phyloP scores from a whole-genome alignment of 805 yeast genomes.

The Pichia cephalocereana region DNA sequence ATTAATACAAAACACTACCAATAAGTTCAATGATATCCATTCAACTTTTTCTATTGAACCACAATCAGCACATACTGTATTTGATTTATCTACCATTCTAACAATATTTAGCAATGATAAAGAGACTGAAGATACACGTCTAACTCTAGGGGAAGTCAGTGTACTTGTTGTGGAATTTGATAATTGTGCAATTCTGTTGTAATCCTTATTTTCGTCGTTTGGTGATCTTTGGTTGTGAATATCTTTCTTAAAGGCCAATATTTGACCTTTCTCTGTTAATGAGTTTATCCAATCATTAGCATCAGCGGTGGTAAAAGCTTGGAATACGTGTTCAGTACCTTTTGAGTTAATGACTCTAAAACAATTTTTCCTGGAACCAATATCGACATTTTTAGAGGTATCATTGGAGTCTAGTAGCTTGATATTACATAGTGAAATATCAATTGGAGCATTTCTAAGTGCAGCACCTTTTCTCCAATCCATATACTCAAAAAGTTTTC shows the following conservation, averaged over 20 bases:
- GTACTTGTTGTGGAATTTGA: neutral
- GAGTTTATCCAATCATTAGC: constrained; percentile 59
- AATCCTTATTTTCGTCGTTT: neutral
- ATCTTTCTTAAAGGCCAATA: constrained; percentile 17
- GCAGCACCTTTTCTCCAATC: constrained; percentile 71
- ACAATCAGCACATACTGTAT: constrained; percentile 73
- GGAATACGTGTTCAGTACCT: constrained; percentile 60
- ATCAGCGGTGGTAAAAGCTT: constrained; percentile 63
- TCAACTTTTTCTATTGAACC: constrained; percentile 56
- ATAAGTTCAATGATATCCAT: constrained; percentile 75
- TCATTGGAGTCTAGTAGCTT: constrained; percentile 35
- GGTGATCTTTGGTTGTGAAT: neutral
- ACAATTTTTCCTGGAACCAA: constrained; percentile 46
- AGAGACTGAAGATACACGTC: constrained; percentile 29
- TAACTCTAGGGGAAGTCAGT: constrained; percentile 9
- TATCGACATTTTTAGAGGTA: constrained; percentile 29
- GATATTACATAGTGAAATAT: constrained; percentile 57
- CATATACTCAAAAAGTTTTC: constrained; percentile 58
- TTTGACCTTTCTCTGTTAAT: constrained; percentile 44
- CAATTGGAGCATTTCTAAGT: constrained; percentile 58
- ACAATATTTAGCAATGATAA: constrained; percentile 29
- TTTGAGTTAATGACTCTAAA: constrained; percentile 69
- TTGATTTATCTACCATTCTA: constrained; percentile 39
- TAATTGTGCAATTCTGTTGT: neutral
- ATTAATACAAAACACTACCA: constrained; percentile 68